Percentiles rank a stretch among this genome's conserved stretches.
phyloP scores from a whole-genome alignment of 176 grass and related monocot species.

The Avena sativa region DNA sequence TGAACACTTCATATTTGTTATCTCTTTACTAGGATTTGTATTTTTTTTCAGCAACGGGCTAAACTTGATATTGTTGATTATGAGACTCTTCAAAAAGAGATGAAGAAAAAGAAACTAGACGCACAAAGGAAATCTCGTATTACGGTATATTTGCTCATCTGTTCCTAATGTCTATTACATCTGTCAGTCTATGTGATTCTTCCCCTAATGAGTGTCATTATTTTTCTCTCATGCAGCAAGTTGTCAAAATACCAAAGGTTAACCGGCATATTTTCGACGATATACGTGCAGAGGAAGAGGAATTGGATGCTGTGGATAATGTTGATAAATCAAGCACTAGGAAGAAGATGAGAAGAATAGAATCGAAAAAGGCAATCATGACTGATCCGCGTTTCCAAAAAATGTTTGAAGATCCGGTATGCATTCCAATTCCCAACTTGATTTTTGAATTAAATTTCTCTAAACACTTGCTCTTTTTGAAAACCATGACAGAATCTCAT shows the following conservation, averaged over 20 bases:
- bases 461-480: neutral
- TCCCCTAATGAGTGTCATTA: neutral
- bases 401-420: slow-evolving; percentile 81
- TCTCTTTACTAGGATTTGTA: slow-evolving; percentile 34
- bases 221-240: slow-evolving; percentile 52
- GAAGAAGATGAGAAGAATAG: slow-evolving; percentile 66
- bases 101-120: slow-evolving; percentile 70
- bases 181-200: neutral
- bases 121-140: slow-evolving; percentile 72
- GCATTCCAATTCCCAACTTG: neutral
- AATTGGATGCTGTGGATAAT: slow-evolving; percentile 61
- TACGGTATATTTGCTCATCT: slow-evolving; percentile 59
- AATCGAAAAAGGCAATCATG: slow-evolving; percentile 46
- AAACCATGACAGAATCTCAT: neutral
- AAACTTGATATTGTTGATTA: slow-evolving; percentile 62
- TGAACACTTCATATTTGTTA: neutral
- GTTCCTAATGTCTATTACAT: slow-evolving; percentile 23
- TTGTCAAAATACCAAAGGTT: slow-evolving; percentile 80
- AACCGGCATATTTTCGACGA: slow-evolving; percentile 68
- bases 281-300: slow-evolving; percentile 57
- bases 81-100: slow-evolving; percentile 54
- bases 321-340: slow-evolving; percentile 58
- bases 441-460: neutral
- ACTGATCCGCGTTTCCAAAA: slow-evolving; percentile 65
- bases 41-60: slow-evolving; percentile 62